Percentiles rank a stretch among this genome's conserved stretches.
phyloP scores from a whole-genome alignment of 192 early-diverging fungal species.

The Backusella macrospora region DNA sequence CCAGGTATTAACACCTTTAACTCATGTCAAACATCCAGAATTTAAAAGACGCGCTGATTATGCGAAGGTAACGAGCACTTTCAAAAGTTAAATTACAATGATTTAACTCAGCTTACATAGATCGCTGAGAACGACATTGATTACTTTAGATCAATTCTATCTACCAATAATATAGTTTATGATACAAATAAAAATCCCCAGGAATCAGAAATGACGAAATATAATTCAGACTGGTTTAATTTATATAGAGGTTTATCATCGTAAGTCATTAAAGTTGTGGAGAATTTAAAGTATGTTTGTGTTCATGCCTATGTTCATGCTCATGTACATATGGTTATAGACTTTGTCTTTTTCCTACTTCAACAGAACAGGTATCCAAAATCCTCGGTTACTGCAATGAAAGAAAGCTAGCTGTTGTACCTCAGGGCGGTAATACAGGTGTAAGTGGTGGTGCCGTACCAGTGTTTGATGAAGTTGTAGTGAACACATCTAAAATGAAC shows the following conservation, averaged over 20 bases:
- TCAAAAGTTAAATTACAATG: conserved; percentile 14
- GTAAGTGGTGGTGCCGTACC: conserved; percentile 92
- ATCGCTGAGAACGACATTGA: conserved; percentile 56
- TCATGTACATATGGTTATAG: conserved; percentile 2
- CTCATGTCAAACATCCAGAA: conserved; percentile 5
- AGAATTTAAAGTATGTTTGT: not conserved
- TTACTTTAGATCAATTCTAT: conserved; percentile 55
- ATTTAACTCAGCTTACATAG: conserved; percentile 8
- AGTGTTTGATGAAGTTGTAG: conserved; percentile 93
- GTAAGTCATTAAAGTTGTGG: conserved; percentile 1
- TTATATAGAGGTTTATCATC: conserved; percentile 84
- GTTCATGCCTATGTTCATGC: too few relatives aligned
- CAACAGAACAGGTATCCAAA: conserved; percentile 76
- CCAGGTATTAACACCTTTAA: conserved; percentile 4
- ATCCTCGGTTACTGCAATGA: conserved; percentile 87
- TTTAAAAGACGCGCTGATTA: conserved; percentile 7
- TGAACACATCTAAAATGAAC: conserved; percentile 81
- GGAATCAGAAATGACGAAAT: conserved; percentile 46
- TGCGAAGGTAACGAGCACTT: conserved; percentile 5
- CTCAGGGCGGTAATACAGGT: conserved; percentile 98
- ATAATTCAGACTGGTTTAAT: conserved; percentile 89
- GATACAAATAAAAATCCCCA: conserved; percentile 48
- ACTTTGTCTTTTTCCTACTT: conserved; percentile 83
- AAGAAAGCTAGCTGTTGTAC: conserved; percentile 85
- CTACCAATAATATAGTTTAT: conserved; percentile 37